A percentile compares a stretch with the other conserved stretches of the same genome.
Evolutionary conservation across 345 rosid species (phyloP).

Genomic region (Sisymbrium altissimum): DNA sequence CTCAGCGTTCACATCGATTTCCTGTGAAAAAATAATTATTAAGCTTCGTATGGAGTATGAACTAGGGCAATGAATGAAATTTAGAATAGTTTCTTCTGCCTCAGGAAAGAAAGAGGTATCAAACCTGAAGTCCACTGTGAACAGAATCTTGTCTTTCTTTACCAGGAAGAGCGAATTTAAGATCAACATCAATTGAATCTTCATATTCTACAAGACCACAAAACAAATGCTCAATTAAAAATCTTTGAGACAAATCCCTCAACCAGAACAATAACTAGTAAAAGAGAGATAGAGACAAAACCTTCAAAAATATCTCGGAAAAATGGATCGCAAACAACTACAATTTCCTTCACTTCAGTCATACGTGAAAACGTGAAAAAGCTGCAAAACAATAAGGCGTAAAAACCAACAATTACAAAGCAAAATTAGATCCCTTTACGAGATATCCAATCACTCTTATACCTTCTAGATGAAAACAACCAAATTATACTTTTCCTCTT

Average conservation of each 20-base stretch:
- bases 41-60: not conserved
- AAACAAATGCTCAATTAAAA: slow-evolving; percentile 4
- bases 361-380: slow-evolving; percentile 73
- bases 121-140: slow-evolving; percentile 85
- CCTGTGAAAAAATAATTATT: slow-evolving; percentile 39
- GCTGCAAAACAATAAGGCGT: slow-evolving; percentile 40
- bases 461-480: not conserved
- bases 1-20: slow-evolving; percentile 55
- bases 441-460: not conserved
- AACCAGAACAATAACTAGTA: not conserved
- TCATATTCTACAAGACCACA: slow-evolving; percentile 43
- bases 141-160: slow-evolving; percentile 98
- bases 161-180: slow-evolving; percentile 82
- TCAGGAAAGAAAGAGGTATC: not conserved
- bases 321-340: slow-evolving; percentile 95
- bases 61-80: not conserved
- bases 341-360: slow-evolving; percentile 81
- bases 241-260: not conserved
- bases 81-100: not conserved
- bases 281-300: slow-evolving; percentile 25
- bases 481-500: not conserved
- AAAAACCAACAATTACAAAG: not conserved
- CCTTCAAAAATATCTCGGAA: slow-evolving; percentile 91
- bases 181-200: slow-evolving; percentile 50
- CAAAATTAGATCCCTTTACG: not conserved